Base-by-base conservation (phyloP, 2,329 filamentous ascomycete genomes). In the Monosporascus sp. region DNA sequence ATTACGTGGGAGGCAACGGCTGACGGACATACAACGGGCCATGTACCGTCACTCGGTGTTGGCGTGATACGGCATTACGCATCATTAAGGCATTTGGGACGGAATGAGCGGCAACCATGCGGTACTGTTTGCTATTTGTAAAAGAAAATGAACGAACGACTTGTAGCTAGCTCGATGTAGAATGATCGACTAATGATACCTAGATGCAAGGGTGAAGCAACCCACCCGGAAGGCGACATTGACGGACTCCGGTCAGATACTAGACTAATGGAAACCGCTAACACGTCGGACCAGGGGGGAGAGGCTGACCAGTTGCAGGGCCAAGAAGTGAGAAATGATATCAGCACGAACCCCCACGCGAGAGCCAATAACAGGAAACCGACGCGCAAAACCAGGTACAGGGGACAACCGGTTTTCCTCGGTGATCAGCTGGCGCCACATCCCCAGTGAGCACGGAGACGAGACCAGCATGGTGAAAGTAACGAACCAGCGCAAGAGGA, bases 131-230 rank as follows among this genome's bases (percentile, higher is more conserved):
- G 40, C 8, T 43, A 43, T 24, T 20, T 43, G 40, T 20, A 20
- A n/a, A n/a, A 11, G 7, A 26, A 52, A 56, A 56, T 53, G 52
- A 61, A 64, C 27, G 54, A 55, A 41, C 54, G 59, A 52, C 53
- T 53, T 56, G 52, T 53, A 57, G 51, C 55, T 58, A 55, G 31
- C 41, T 56, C 54, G 55, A 56, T 52, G 51, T 54, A 48, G 52
- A 59, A 59, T 52, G 58, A 58, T 52, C 52, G 52, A 57, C 57
- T 60, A 55, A 62, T 59, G 54, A 59, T 59, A 63, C 49, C 55
- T 59, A 49, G 53, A 56, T 24, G 17, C 17, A 54, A 36, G 43
- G 52, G 47, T 20, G 47, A 38, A 36, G 36, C 40, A 47, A 20
- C 40, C 26, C 49, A 24, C 38, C 50, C 48, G 19, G 45, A 27